A percentile compares a stretch with the other conserved stretches of the same genome.
phyloP scores from a whole-genome alignment of 352 stramenopile species.

The Phytophthora cryptogea region DNA sequence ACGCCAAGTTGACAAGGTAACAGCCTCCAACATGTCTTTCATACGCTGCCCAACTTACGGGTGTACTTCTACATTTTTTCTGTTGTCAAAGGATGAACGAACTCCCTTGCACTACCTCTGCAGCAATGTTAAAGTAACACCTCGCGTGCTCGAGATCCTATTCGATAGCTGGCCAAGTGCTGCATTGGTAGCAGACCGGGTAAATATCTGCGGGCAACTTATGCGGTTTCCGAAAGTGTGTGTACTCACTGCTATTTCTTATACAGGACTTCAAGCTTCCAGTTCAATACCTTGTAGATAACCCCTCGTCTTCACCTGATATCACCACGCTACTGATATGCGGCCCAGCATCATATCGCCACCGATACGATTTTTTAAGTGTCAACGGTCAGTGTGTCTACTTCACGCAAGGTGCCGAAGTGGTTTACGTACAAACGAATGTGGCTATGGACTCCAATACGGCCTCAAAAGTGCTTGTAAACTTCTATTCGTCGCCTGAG shows the following conservation, averaged over 20 bases:
- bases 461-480: slow-evolving; percentile 57
- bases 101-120: slow-evolving; percentile 70
- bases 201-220: slow-evolving; percentile 13
- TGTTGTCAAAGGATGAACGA: slow-evolving; percentile 46
- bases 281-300: slow-evolving; percentile 77
- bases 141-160: slow-evolving; percentile 64
- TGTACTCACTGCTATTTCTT: neutral
- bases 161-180: slow-evolving; percentile 71
- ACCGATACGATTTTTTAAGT: slow-evolving; percentile 68
- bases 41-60: neutral
- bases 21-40: neutral
- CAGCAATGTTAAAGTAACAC: slow-evolving; percentile 50
- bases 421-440: slow-evolving; percentile 51
- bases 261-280: slow-evolving; percentile 67
- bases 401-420: slow-evolving; percentile 42
- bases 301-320: slow-evolving; percentile 51
- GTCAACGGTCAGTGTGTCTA: slow-evolving; percentile 36
- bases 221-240: neutral
- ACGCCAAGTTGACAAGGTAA: slow-evolving; percentile 58
- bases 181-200: slow-evolving; percentile 55
- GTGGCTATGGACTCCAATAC: slow-evolving; percentile 61
- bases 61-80: neutral
- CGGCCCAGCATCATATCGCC: slow-evolving; percentile 62
- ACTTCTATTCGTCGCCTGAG: slow-evolving; percentile 52
- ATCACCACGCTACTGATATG: slow-evolving; percentile 57